phyloP scores from a whole-genome alignment of 2,329 filamentous ascomycete genomes.

The Arachnomyces sp. region DNA sequence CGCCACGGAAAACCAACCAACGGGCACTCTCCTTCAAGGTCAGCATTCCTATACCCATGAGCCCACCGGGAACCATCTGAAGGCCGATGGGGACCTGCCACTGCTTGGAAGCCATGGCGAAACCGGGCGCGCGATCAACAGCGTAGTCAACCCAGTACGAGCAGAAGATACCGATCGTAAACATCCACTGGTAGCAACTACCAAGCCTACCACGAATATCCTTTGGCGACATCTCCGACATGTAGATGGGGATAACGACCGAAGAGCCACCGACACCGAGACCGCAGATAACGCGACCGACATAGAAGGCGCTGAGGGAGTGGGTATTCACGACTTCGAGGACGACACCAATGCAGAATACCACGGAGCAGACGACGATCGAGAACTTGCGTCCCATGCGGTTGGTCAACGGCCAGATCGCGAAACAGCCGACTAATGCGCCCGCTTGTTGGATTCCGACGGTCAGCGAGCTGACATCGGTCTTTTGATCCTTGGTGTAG shows the following conservation, averaged over 20 bases:
- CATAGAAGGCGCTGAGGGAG: slow-evolving; percentile 37
- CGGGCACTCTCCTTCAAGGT: slow-evolving; percentile 43
- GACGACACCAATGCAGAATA: slow-evolving; percentile 40
- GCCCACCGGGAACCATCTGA: slow-evolving; percentile 40
- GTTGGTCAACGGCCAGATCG: slow-evolving; percentile 42
- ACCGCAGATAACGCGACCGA: slow-evolving; percentile 41
- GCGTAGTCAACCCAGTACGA: slow-evolving; percentile 49
- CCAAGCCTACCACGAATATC: slow-evolving; percentile 42
- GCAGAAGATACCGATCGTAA: slow-evolving; percentile 42
- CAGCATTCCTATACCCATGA: slow-evolving; percentile 43
- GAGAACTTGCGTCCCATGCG: slow-evolving; percentile 37
- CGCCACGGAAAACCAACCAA: slow-evolving; percentile 43
- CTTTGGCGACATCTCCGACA: slow-evolving; percentile 39
- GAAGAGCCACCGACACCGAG: slow-evolving; percentile 42
- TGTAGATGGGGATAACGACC: slow-evolving; percentile 36
- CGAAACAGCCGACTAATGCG: slow-evolving; percentile 45
- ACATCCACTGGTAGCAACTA: slow-evolving; percentile 46
- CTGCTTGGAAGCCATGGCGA: slow-evolving; percentile 28
- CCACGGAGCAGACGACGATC: slow-evolving; percentile 37
- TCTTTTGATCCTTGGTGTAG: slow-evolving; percentile 22
- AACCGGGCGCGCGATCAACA: slow-evolving; percentile 16
- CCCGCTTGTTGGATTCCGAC: slow-evolving; percentile 47
- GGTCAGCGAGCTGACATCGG: slow-evolving; percentile 39
- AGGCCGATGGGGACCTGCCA: slow-evolving; percentile 51
- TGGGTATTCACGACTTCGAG: slow-evolving; percentile 43